Evolutionary conservation across 352 stramenopile genomes (phyloP), one percentile per base, ranked within the genome.

Genomic region (Thraustochytrium striatum): DNA sequence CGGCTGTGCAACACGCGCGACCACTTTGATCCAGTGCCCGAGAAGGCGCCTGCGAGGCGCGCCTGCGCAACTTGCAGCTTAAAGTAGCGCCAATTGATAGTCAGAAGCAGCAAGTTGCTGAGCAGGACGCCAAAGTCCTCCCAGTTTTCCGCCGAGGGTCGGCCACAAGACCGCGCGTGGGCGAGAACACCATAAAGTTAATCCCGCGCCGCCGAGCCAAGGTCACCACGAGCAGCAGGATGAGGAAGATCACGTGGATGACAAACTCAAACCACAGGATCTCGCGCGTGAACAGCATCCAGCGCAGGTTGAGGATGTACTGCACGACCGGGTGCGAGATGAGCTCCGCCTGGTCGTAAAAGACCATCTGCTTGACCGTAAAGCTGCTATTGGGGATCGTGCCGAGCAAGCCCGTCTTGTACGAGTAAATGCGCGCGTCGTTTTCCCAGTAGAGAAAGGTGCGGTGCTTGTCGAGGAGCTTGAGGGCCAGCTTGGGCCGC

Each of bases 361-460:
- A 75, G 33, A 75, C 65, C 65, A 75, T 75, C 35, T 75, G 30
- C 50, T 75, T 75, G 43, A 75, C n/a, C 44, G 65, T 43, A 25
- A 75, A 75, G 39, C 65, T 75, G 50, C 65, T 75, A 7, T 75
- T 30, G 2, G 65, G 65, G 32, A 75, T 75, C 1, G 21, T 70
- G 8, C 65, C 65, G 8, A 75, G 65, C 36, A 75, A 32, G 5
- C 32, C 43, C 21, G 50, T 75, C 16, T 75, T 75, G 65, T 75
- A 75, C 19, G 65, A 75, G 65, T 50, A 75, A 41, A 75, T 50
- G 19, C 35, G 65, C 25, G 65, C 44, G 30, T 75, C 52, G 30
- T 75, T 75, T 25, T 75, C 65, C 65, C 65, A 75, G 50, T 75
- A 38, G n/a, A 75, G 41, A 39, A 75, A 75, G 35, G 43, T 75